phyloP scores from a whole-genome alignment of 495 filamentous ascomycete genomes.

The Neurospora cerealis region DNA sequence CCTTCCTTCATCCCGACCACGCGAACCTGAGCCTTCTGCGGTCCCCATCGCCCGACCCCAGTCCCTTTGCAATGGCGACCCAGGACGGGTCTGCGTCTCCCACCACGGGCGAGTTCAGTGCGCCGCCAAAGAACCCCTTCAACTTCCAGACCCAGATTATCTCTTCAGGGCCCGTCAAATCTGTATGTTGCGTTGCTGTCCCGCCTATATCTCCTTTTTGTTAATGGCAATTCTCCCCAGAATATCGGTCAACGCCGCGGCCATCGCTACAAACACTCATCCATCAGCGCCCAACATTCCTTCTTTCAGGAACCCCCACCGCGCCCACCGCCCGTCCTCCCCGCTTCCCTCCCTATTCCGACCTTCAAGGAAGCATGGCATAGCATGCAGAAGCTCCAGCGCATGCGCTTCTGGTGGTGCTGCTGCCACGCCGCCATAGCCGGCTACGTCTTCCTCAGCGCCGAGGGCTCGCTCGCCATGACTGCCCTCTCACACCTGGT shows the following conservation, averaged over 20 bases:
- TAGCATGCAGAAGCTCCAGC: constrained; percentile 82
- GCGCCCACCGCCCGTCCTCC: constrained; percentile 75
- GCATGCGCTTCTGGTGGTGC: constrained; percentile 75
- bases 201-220: neutral
- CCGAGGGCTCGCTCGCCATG: constrained; percentile 79
- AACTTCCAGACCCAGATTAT: constrained; percentile 86
- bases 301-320: constrained; percentile 94
- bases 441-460: constrained; percentile 71
- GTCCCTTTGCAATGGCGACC: constrained; percentile 23
- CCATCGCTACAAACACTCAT: constrained; percentile 96
- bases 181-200: constrained; percentile 42
- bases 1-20: constrained; percentile 11
- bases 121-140: constrained; percentile 54
- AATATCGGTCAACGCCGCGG: constrained; percentile 85
- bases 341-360: constrained; percentile 90
- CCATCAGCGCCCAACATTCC: constrained; percentile 75
- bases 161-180: constrained; percentile 69
- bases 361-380: constrained; percentile 75
- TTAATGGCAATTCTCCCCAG: constrained; percentile 22
- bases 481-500: constrained; percentile 89
- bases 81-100: constrained; percentile 12
- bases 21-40: constrained; percentile 8
- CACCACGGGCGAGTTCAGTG: constrained; percentile 18
- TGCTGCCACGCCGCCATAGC: constrained; percentile 76
- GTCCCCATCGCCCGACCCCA: constrained; percentile 15